phyloP scores from a whole-genome alignment of 1,139 yeast genomes.

The Taphrina pruni region DNA sequence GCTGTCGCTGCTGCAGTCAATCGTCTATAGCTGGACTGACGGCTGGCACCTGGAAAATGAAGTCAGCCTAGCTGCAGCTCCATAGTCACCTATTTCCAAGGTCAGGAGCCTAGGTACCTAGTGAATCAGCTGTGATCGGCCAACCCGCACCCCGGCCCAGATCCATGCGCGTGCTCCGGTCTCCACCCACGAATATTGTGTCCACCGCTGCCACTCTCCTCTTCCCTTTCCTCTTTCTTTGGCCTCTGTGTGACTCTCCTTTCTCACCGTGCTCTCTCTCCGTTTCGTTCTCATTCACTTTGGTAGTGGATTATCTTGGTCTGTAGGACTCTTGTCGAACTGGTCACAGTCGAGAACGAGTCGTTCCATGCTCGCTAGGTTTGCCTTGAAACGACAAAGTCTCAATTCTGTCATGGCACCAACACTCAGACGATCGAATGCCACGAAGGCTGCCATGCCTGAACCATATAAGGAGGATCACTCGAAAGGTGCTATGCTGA shows the following conservation, averaged over 20 bases:
- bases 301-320: too few relatives aligned
- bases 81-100: too few relatives aligned
- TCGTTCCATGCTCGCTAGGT: slow-evolving; percentile 27
- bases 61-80: too few relatives aligned
- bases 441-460: slow-evolving; percentile 28
- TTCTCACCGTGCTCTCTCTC: slow-evolving; percentile 1
- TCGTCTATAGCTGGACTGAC: too few relatives aligned
- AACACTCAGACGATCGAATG: slow-evolving; percentile 28
- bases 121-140: not conserved
- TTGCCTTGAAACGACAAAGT: slow-evolving; percentile 25
- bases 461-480: slow-evolving; percentile 37
- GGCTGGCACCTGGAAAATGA: too few relatives aligned
- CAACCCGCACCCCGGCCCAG: slow-evolving; percentile 1
- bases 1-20: too few relatives aligned
- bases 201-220: not conserved
- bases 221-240: not conserved
- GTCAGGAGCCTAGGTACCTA: too few relatives aligned
- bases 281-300: too few relatives aligned
- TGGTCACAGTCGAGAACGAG: not conserved
- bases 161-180: not conserved
- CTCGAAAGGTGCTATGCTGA: slow-evolving; percentile 36
- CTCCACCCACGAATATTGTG: not conserved
- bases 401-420: slow-evolving; percentile 23
- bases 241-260: not conserved
- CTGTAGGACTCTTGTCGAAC: not conserved